Percentiles rank a stretch among this genome's conserved stretches.
Evolutionary conservation across 352 stramenopile species (phyloP).

Genomic region (Phytophthora capsici): DNA sequence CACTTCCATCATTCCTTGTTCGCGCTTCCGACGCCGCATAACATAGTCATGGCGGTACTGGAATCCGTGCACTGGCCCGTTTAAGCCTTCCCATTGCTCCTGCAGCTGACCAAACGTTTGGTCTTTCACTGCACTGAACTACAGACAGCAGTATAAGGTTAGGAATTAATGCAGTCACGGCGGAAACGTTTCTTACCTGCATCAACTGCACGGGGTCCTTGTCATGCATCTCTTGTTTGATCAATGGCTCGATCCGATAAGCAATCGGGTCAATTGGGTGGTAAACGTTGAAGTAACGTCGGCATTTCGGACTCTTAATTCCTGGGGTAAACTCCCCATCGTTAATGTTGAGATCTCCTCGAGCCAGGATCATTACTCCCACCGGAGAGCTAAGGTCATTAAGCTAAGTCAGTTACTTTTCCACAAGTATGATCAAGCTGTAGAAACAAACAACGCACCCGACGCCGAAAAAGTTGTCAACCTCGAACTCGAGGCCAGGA

Average conservation of each 20-base stretch:
- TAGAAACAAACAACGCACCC: conserved; percentile 46
- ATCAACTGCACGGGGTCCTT: conserved; percentile 85
- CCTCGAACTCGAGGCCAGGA: conserved; percentile 80
- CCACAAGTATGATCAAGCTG: no score
- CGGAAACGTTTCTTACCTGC: conserved; percentile 55
- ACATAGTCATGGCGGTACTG: conserved; percentile 84
- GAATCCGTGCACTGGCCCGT: conserved; percentile 75
- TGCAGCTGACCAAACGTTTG: conserved; percentile 81
- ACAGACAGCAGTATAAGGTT: background rate
- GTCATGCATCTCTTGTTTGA: conserved; percentile 90
- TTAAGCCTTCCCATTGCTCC: conserved; percentile 75
- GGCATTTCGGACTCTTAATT: conserved; percentile 82
- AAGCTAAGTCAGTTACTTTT: conserved; percentile 6
- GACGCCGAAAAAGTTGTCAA: conserved; percentile 88
- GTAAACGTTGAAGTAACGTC: conserved; percentile 92
- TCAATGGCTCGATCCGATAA: conserved; percentile 91
- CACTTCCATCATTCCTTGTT: conserved; percentile 89
- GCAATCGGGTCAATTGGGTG: conserved; percentile 93
- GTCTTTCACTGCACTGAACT: conserved; percentile 70
- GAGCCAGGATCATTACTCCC: conserved; percentile 82
- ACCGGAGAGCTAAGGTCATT: conserved; percentile 67
- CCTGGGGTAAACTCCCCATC: conserved; percentile 79
- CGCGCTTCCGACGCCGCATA: conserved; percentile 72
- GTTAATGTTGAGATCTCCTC: conserved; percentile 79
- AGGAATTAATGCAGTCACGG: no score